These are phyloP conservation scores for Echria macrotheca DNA, from an alignment of 495 filamentous ascomycete species.

Conservation along the genomic window DNA sequence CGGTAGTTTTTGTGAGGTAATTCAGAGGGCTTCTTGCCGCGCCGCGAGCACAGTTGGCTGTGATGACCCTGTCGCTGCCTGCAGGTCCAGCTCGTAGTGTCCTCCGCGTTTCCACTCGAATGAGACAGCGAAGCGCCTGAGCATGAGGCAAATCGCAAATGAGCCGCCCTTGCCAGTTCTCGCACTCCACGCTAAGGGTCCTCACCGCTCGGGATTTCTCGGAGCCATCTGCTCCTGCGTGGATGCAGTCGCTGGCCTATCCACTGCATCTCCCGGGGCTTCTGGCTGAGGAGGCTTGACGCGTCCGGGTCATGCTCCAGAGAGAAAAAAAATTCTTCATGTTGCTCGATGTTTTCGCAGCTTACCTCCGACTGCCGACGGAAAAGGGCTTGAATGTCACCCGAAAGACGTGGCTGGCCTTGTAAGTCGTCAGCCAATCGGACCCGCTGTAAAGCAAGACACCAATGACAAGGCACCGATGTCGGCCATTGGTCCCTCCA, in stretches of 20 bases:
- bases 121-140: constrained; percentile 3
- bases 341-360: no score
- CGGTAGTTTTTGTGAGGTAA: constrained; percentile 10
- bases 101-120: constrained; percentile 1
- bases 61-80: constrained; percentile 9
- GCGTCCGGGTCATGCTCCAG: not conserved
- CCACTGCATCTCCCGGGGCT: not conserved
- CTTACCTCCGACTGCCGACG: no score
- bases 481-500: not conserved
- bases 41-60: not conserved
- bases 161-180: constrained; percentile 15
- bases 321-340: not conserved
- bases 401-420: no score
- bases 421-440: constrained; percentile 5
- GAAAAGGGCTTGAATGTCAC: no score
- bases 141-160: constrained; percentile 10
- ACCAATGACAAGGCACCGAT: constrained; percentile 7
- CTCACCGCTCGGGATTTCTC: constrained; percentile 20
- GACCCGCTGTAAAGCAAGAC: not conserved
- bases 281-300: not conserved
- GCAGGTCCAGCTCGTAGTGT: not conserved
- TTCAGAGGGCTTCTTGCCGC: not conserved
- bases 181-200: constrained; percentile 16
- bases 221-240: constrained; percentile 8
- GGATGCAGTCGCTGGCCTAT: not conserved